Base-by-base conservation (phyloP, 2,329 filamentous ascomycete genomes). In the Neoscytalidium dimidiatum region DNA sequence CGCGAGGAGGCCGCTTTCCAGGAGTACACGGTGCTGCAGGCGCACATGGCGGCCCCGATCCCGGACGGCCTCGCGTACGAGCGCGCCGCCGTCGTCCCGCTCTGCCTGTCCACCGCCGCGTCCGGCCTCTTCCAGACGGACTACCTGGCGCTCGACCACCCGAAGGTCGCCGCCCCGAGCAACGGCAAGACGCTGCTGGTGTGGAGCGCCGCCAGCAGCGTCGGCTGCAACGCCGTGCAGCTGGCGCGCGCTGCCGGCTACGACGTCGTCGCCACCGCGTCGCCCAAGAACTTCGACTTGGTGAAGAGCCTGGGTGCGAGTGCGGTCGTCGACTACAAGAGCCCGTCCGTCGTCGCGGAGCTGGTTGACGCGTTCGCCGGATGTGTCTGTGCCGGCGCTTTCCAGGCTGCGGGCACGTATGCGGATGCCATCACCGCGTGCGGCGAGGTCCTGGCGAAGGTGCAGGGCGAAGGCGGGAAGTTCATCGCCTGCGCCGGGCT, bases 61-160 rank as follows among this genome's bases (percentile, higher is more conserved):
- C 80, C 80, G 0, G 67, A 70, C 41, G 70, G 68, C 5, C 65
- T 80, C 28, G 70, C 75, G 46, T 82, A 72, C 69, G 74, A 68
- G 9, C 66, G 76, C 7, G 81, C 75, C 23, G 69, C 73, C 28
- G 80, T 82, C 19, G 74, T 83, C 1, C 81, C 81, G 2, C 72
- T 82, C 11, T 78, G 77, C 17, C 71, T 82, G 60, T 77, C 78
- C 28, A 82, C 81, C 3, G 79, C 81, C 14, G 71, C 78, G n/a
- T 71, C 73, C 14, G 78, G 75, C 28, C 76, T 83, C 11, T 82
- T 78, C 73, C 73, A 75, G 65, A 69, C 73, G 23, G 72, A 74
- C 46, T 71, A 75, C 41, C 74, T 83, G 11, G 75, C 71, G 9
- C 73, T 82, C 3, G 73, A 77, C 0, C 69, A 75, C 33, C 79